Evolutionary conservation across 2,329 filamentous ascomycete species (phyloP), one percentile per base, ranked within the genome.

Genomic region (Sordariomycetes sp.): DNA sequence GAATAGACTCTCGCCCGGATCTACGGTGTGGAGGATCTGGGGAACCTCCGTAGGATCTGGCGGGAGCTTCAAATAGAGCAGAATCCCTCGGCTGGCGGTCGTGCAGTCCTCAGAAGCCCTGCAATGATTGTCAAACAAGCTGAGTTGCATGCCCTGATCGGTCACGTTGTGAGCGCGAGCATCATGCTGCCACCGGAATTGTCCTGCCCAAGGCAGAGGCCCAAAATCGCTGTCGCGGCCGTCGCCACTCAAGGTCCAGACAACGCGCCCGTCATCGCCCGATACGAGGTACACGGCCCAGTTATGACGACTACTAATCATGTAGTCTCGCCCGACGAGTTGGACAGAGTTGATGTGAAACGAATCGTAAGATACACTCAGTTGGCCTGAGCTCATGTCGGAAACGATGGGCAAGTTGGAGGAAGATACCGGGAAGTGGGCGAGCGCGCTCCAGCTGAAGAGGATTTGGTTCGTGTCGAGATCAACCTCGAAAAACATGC

Each of bases 401-500:
- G 20, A 6, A 41, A 32, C 6, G 40, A 35, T 11, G 14, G 21
- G 29, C 15, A 33, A 15, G 15, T 29, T 14, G 11, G 31, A 29
- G 16, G 44, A 25, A 15, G 21, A 17, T 10, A 15, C 9, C 15
- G 11, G 8, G 30, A 24, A 24, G 27, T 63, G 57, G 2, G 55
- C 54, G 1, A 63, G 39, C 3, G 58, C 48, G 23, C 54, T 61
- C 64, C 64, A 66, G 6, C 38, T 44, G 35, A 59, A 66, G 2
- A 66, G 36, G 3, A 65, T 42, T 17, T 61, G 45, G 18, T 50
- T 48, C 0, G 59, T 64, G 21, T 49, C 46, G 8, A 62, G 45
- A 28, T 66, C 59, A n/a, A 66, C 47, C 38, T 66, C 62, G 36
- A 55, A 61, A 35, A 65, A 52, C 21, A 61, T 37, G 15, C 47